A percentile compares a stretch with the other conserved stretches of the same genome.
phyloP scores from a whole-genome alignment of 1,139 yeast genomes.

The Lodderomyces margitis region DNA sequence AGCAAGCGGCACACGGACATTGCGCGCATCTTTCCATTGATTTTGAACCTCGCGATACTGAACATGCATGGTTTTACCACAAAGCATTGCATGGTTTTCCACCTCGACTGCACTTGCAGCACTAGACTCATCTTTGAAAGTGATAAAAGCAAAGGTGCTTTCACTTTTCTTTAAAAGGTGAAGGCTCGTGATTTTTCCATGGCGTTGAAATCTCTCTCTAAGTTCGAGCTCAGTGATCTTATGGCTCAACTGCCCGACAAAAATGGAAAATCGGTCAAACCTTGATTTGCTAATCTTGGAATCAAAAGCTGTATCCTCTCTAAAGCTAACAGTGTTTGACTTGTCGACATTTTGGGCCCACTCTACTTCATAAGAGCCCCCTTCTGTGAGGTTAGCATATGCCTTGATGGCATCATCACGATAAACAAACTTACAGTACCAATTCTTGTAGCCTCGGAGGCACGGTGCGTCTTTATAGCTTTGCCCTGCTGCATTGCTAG shows the following conservation, averaged over 20 bases:
- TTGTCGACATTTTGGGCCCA: constrained; percentile 81
- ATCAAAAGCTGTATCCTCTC: constrained; percentile 5
- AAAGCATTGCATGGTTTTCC: constrained; percentile 75
- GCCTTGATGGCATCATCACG: constrained; percentile 92
- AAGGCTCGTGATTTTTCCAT: constrained; percentile 62
- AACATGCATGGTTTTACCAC: constrained; percentile 76
- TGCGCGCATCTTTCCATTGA: constrained; percentile 2
- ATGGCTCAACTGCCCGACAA: constrained; percentile 68
- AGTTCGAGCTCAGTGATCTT: constrained; percentile 54
- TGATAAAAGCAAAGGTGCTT: constrained; percentile 72
- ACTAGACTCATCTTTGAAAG: constrained; percentile 60
- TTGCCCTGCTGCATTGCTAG: constrained; percentile 44
- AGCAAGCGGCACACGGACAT: constrained; percentile 47
- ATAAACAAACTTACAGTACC: constrained; percentile 82
- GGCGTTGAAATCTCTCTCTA: constrained; percentile 55
- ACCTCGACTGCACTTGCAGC: constrained; percentile 82
- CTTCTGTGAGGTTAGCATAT: constrained; percentile 64
- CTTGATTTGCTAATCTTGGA: constrained; percentile 14
- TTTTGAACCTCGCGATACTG: constrained; percentile 67
- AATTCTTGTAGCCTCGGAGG: constrained; percentile 36
- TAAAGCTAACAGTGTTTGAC: constrained; percentile 3
- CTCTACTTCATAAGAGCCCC: constrained; percentile 56
- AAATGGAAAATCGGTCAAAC: constrained; percentile 71
- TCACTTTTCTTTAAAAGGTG: constrained; percentile 49
- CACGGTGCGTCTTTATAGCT: constrained; percentile 13